phyloP scores from a whole-genome alignment of 106 monocot genomes.

The Platanthera zijinensis region DNA sequence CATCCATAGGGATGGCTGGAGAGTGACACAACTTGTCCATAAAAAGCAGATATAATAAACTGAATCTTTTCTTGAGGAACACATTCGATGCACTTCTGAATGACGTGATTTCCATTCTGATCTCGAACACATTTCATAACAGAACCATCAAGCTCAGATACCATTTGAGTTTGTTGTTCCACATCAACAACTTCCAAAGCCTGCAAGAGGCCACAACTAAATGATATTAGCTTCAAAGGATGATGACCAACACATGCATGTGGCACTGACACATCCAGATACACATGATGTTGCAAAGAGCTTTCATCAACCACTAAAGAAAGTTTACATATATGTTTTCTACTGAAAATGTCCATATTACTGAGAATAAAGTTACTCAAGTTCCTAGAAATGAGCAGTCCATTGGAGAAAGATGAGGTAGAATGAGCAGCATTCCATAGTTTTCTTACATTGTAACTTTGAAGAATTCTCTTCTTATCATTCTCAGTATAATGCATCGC shows the following conservation, averaged over 20 bases:
- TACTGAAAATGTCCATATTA: slow-evolving; percentile 2
- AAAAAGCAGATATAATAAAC: slow-evolving; percentile 42
- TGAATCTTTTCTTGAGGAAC: slow-evolving; percentile 56
- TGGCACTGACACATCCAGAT: neutral
- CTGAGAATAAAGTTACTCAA: neutral
- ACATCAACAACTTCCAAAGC: slow-evolving; percentile 39
- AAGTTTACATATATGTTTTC: neutral
- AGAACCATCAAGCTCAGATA: slow-evolving; percentile 51
- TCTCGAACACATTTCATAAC: slow-evolving; percentile 59
- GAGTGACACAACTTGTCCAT: slow-evolving; percentile 45
- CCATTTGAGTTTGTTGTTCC: slow-evolving; percentile 37
- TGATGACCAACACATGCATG: slow-evolving; percentile 1
- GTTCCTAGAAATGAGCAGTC: neutral
- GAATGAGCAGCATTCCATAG: neutral
- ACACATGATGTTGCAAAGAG: neutral
- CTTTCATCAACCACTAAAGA: neutral
- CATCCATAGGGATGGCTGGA: slow-evolving; percentile 56
- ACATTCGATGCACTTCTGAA: slow-evolving; percentile 61
- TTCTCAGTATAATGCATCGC: neutral
- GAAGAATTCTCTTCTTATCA: neutral
- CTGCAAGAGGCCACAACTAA: slow-evolving; percentile 1
- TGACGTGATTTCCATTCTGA: slow-evolving; percentile 59
- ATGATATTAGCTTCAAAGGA: neutral
- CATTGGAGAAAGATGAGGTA: neutral
- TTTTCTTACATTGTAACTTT: neutral